Evolutionary conservation across 345 rosid species (phyloP).

Genomic region (Psidium guajava): DNA sequence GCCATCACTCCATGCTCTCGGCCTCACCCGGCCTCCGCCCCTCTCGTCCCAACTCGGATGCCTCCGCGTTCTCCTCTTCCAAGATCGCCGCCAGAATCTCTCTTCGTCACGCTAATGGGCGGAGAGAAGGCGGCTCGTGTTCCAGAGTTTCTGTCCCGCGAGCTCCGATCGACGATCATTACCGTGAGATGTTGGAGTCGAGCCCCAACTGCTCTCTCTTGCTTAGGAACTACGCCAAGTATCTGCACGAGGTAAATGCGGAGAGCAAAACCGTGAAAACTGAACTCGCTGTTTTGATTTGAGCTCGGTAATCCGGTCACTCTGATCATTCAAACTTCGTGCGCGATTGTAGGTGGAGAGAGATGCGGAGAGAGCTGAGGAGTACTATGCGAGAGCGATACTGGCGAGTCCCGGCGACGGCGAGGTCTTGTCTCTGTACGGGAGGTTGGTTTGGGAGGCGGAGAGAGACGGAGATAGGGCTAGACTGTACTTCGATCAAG

Average conservation of each 20-base stretch:
- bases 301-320: background rate
- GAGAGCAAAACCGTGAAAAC: background rate
- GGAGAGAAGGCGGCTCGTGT: background rate
- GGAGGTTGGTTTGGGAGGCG: slow-evolving; percentile 59
- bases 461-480: slow-evolving; percentile 48
- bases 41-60: background rate
- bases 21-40: no score
- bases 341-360: slow-evolving; percentile 36
- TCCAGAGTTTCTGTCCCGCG: background rate
- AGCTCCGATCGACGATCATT: slow-evolving; percentile 5
- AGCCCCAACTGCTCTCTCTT: slow-evolving; percentile 55
- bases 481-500: slow-evolving; percentile 53
- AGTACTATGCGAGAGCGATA: slow-evolving; percentile 63
- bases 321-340: background rate
- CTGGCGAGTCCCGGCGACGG: slow-evolving; percentile 64
- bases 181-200: slow-evolving; percentile 42
- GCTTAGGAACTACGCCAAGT: slow-evolving; percentile 64
- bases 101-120: background rate
- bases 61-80: background rate
- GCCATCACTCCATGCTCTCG: background rate
- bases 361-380: slow-evolving; percentile 43
- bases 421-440: slow-evolving; percentile 54
- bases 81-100: background rate
- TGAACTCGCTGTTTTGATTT: background rate
- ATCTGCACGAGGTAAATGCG: slow-evolving; percentile 46